Base-by-base conservation (phyloP, 495 filamentous ascomycete genomes). In the Neurospora discreta region DNA sequence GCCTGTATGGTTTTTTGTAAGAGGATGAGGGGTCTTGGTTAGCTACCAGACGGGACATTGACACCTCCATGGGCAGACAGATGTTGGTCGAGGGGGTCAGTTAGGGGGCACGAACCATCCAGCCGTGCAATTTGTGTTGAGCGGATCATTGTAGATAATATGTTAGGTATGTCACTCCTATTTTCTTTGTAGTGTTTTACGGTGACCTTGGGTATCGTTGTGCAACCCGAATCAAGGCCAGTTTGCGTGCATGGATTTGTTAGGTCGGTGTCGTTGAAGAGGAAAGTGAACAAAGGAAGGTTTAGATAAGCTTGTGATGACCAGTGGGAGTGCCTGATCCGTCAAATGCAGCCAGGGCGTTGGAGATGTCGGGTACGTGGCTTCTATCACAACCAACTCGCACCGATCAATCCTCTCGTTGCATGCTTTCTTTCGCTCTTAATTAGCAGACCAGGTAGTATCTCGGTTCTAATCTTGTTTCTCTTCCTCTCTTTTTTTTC, bases 91-190 rank as follows among this genome's bases (percentile, higher is more conserved):
- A 52, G 0, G 33, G 58, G 11, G 20, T 3, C 16, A 15, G 52
- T 60, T 60, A 60, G 52, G 52, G 71, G 73, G 39, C 23, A 71
- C 86, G 73, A 83, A 97, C 95, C 95, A 83, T 99, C 95, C 70
- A 99, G 85, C 80, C 95, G 87, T 69, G 92, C 90, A 77, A 99
- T 98, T 80, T 96, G 92, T 52, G 95, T 99, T 79, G 94, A 96
- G 82, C 90, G 91, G 74, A 98, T 95, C 95, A 98, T 98, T 40
- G 77, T 87, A 81, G 16, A 67, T 39, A 69, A 43, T 68, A 39
- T 40, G 23, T 43, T 69, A n/a, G n/a, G n/a, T n/a, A 38, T 40
- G 39, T 52, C 44, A 52, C 10, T 52, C 10, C 20, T 52, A n/a
- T 2, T 4, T 60, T 60, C 52, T 2, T 60, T 1, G 38, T 30